Evolutionary conservation across 179 eudicot genomes (phyloP).

Genomic region (Spergularia azorica): DNA sequence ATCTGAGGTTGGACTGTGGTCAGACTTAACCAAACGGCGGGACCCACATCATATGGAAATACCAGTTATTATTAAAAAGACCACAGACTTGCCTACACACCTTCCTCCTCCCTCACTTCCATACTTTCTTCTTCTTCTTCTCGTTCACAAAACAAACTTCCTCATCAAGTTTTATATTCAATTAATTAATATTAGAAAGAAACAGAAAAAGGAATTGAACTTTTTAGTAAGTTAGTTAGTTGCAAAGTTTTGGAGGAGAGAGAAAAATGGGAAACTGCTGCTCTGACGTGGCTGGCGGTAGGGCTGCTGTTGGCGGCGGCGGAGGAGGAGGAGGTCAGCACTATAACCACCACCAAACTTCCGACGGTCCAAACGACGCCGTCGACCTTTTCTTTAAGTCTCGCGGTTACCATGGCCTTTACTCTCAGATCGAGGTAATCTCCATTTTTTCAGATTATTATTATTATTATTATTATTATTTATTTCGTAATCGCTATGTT

Average conservation of each 20-base stretch:
- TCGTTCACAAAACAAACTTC: neutral
- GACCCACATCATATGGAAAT: conserved; percentile 10
- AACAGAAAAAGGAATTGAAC: neutral
- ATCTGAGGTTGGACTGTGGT: neutral
- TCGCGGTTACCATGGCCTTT: conserved; percentile 69
- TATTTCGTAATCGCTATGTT: neutral
- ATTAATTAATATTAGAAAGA: too few species aligned
- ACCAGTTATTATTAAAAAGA: neutral
- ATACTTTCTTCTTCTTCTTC: neutral
- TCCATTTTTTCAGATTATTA: conserved; percentile 10
- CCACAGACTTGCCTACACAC: conserved; percentile 14
- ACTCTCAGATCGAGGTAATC: conserved; percentile 88
- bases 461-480: too few species aligned
- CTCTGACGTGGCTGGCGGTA: conserved; percentile 76
- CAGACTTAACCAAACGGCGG: conserved; percentile 8
- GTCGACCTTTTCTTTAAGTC: conserved; percentile 63
- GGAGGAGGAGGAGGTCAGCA: conserved; percentile 26
- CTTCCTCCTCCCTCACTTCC: conserved; percentile 18
- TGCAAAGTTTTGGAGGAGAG: neutral
- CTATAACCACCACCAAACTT: conserved; percentile 18
- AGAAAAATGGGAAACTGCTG: conserved; percentile 85
- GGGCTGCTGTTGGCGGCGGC: conserved; percentile 56
- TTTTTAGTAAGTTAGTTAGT: neutral
- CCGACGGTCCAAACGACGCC: conserved; percentile 70
- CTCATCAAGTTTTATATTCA: neutral